Conservation (phyloP, 768 basidiomycete genomes). For the Artomyces pyxidatus region DNA sequence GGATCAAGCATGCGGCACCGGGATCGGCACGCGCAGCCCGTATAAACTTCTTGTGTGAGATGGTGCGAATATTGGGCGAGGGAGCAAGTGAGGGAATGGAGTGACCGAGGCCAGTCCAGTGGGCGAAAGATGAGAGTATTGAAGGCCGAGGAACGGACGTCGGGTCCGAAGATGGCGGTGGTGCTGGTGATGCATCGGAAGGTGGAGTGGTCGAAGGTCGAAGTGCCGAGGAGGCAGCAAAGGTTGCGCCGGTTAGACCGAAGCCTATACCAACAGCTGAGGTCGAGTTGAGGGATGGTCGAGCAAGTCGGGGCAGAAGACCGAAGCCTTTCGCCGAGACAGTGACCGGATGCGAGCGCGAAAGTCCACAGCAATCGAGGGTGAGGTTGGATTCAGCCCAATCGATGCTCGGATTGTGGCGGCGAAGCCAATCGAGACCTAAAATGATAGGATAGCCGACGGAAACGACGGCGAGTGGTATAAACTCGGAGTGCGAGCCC, state of each 20-base stretch:
- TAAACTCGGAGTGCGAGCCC: conserved; percentile 22
- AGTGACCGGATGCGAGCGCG: conserved; percentile 14
- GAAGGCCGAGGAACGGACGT: background rate
- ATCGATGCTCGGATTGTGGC: conserved; percentile 29
- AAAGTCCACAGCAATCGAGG: conserved; percentile 15
- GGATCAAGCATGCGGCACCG: background rate
- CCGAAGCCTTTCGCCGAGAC: conserved; percentile 21
- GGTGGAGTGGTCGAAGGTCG: background rate
- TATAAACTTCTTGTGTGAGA: background rate
- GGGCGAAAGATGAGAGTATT: background rate
- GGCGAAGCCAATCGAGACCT: conserved; percentile 30
- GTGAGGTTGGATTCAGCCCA: conserved; percentile 24
- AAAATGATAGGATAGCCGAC: conserved; percentile 28
- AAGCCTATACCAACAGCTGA: conserved; percentile 17
- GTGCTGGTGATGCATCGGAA: no score
- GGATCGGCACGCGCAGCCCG: background rate
- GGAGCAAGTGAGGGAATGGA: background rate
- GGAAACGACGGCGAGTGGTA: conserved; percentile 25
- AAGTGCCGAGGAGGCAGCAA: background rate
- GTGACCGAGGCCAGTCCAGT: background rate
- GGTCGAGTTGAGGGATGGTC: background rate
- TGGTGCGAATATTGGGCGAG: background rate
- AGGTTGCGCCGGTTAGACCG: conserved; percentile 12
- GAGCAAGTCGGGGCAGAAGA: conserved; percentile 19
- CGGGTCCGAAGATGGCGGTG: background rate